Base-by-base conservation (phyloP, 805 yeast genomes). In the Diddensiella santjacobensis region DNA sequence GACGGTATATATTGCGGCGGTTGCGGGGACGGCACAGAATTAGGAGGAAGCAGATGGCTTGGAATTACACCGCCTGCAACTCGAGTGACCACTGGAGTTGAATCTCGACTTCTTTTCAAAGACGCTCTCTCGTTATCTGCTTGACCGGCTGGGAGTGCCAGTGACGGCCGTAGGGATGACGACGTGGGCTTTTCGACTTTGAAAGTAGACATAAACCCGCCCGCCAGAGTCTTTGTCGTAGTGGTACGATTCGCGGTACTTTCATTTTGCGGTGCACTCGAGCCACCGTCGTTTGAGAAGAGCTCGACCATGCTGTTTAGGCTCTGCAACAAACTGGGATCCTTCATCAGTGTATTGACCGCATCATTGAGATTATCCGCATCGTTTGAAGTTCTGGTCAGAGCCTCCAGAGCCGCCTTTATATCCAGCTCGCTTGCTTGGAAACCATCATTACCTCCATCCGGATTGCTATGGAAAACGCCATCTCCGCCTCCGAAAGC, bases 271-370 rank as follows among this genome's bases (percentile, higher is more conserved):
- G 20, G 15, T 35, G 6, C 8, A 8, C 17, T 8, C 8, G 17
- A 8, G 18, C 8, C 38, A 13, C 26, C 30, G 6, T 42, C 54
- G 20, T 53, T 54, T 3, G 53, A 49, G 41, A 51, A 48, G 6
- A 49, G 39, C 24, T 56, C 55, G n/a, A 55, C 48, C 52, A 57
- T 45, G 17, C 43, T 44, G 3, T 53, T 53, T 17, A 60, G 42
- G 36, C 57, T 59, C 40, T 47, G 51, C 22, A 59, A 49, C 40
- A 59, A 40, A 17, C 52, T 52, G 23, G 64, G 62, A 37, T 60
- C 64, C 31, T 58, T 57, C 38, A 48, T 55, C 22, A 53, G 52
- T 42, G 54, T 54, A 40, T 51, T 58, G 48, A 54, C 60, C 55
- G 50, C 64, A 44, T 58, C 53, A 40, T 58, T 50, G 47, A 52